Evolutionary conservation across 2,329 filamentous ascomycete species (phyloP).

Genomic region (Fusarium nodosum): DNA sequence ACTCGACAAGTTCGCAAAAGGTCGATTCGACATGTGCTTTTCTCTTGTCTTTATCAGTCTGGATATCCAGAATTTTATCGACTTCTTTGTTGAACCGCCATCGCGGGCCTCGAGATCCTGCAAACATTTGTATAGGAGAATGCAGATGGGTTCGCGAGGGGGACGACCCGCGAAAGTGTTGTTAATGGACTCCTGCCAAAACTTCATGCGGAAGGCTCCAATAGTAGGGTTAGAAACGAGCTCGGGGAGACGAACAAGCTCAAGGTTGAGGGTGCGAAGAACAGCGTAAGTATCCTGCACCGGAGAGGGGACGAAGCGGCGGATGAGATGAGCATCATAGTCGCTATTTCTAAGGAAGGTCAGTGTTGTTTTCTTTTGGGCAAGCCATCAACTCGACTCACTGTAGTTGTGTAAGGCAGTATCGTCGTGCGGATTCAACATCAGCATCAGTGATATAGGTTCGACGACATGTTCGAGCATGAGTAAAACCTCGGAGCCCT

Average conservation of each 20-base stretch:
- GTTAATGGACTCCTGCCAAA: constrained; percentile 90
- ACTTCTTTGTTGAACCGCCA: constrained; percentile 59
- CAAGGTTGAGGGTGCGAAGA: constrained; percentile 91
- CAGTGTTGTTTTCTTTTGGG: constrained; percentile 9
- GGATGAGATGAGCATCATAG: constrained; percentile 87
- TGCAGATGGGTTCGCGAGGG: constrained; percentile 90
- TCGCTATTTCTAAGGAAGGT: constrained; percentile 78
- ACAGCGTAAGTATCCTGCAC: constrained; percentile 88
- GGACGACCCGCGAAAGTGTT: constrained; percentile 82
- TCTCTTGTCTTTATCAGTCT: constrained; percentile 86
- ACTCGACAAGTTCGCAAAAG: constrained; percentile 78
- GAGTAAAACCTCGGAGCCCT: constrained; percentile 57
- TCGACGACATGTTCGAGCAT: constrained; percentile 52
- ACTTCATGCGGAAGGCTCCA: constrained; percentile 90
- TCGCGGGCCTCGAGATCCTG: constrained; percentile 67
- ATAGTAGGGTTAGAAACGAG: constrained; percentile 89
- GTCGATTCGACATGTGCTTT: constrained; percentile 84
- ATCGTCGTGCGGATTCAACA: constrained; percentile 65
- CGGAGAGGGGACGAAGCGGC: constrained; percentile 83
- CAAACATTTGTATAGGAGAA: constrained; percentile 82
- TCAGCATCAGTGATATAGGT: constrained; percentile 65
- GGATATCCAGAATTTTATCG: constrained; percentile 79
- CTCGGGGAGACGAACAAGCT: constrained; percentile 90
- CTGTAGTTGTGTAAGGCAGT: constrained; percentile 68
- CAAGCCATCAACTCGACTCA: constrained; percentile 46